Base-by-base conservation (phyloP, 2,329 filamentous ascomycete genomes). In the Pyrenophora tritici-repentis region DNA sequence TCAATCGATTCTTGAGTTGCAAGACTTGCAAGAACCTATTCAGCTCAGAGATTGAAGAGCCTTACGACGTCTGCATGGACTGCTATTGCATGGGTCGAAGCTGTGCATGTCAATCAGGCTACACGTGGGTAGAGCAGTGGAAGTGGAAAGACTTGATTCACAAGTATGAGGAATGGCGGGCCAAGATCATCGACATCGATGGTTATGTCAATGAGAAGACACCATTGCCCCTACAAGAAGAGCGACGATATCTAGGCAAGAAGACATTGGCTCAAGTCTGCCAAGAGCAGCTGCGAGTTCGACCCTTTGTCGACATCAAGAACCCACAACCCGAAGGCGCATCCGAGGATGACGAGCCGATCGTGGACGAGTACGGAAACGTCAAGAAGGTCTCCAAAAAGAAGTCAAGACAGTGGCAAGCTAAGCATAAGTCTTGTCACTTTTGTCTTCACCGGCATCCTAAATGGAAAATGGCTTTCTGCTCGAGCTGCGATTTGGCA, bases 71-170 rank as follows among this genome's bases (percentile, higher is more conserved):
- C 17, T 99, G 94, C 68, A 92, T 99, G 89, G 94, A 99, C 62
- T 99, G 94, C 69, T 99, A 96, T 68, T 89, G 86, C n/a, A 96
- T 97, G 89, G 94, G 94, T 17, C 85, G 94, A 43, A 96, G 92
- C 38, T 99, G 94, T 70, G 85, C 84, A 3, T 99, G 94, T 67
- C 83, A 96, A 42, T 96, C 92, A 3, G 86, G 86, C 9, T 82
- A 96, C 9, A 85, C 84, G 54, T 99, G 93, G 92, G 91, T 90
- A 42, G 92, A 99, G 70, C 94, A 97, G 70, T 97, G 92, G 82
- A 78, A 83, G 10, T 97, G 92, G 92, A 81, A 85, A 35, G 85
- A 91, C 12, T 79, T 99, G 9, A 79, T 85, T 0, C 79, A 85
- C 42, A 88, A 89, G 52, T 91, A 97, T 69, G 92, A 96, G 56